Conservation (phyloP, 176 grass and related monocot species). For the Canna indica region DNA sequence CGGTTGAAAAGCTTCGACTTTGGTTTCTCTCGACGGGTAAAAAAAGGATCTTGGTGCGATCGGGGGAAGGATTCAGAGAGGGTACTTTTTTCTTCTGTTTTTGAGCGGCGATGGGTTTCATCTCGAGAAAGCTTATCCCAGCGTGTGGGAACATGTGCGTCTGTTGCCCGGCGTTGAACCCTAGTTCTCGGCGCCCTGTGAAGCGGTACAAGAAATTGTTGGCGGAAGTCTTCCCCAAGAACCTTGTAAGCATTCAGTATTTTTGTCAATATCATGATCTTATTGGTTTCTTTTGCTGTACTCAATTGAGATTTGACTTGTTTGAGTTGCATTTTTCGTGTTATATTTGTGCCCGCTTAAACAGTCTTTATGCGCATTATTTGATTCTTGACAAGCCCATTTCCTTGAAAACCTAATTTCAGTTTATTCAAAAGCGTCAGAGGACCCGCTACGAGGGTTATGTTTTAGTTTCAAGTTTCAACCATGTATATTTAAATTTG, state of each 20-base stretch:
- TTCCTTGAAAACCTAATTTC: neutral
- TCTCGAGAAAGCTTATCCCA: slow-evolving; percentile 70
- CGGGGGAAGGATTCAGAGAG: neutral
- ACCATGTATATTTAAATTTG: neutral
- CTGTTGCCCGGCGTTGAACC: slow-evolving; percentile 85
- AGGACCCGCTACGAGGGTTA: neutral
- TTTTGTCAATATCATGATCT: slow-evolving; percentile 8
- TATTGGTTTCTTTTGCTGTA: neutral
- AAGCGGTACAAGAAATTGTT: slow-evolving; percentile 99
- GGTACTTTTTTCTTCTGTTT: neutral
- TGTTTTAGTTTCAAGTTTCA: neutral
- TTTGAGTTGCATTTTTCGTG: neutral
- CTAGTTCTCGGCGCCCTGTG: slow-evolving; percentile 84
- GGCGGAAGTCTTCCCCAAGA: slow-evolving; percentile 91
- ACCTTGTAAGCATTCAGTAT: slow-evolving; percentile 34
- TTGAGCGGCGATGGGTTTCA: slow-evolving; percentile 52
- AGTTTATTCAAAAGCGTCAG: neutral
- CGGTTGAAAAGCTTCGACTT: neutral
- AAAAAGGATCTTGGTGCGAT: neutral
- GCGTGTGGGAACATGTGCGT: slow-evolving; percentile 94
- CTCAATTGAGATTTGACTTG: neutral
- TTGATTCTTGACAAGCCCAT: neutral
- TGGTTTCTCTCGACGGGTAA: neutral
- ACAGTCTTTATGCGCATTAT: neutral
- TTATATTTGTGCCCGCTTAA: neutral